Evolutionary conservation across 2,329 filamentous ascomycete species (phyloP).

Genomic region (Chaetomium olivaceum): DNA sequence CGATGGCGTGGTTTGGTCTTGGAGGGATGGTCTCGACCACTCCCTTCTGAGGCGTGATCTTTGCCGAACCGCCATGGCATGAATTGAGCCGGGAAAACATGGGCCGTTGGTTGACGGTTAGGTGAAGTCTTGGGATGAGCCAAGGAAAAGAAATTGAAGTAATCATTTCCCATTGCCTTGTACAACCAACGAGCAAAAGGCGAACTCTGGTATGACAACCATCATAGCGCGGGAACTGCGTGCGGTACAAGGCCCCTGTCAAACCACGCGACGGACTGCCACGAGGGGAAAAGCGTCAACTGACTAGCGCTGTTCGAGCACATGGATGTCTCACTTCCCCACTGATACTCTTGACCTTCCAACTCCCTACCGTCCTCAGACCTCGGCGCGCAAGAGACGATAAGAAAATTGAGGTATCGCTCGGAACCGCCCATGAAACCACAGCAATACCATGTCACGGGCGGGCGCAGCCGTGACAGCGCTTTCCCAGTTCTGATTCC

Average conservation of each 20-base stretch:
- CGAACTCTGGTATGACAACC: not conserved
- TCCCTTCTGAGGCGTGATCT: not conserved
- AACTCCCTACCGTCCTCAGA: no score
- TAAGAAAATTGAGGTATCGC: no score
- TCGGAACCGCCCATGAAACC: no score
- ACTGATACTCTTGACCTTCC: not conserved
- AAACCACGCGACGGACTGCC: not conserved
- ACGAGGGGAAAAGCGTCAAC: not conserved
- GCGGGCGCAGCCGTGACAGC: no score
- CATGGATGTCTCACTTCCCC: not conserved
- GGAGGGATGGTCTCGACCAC: not conserved
- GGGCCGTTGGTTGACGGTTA: not conserved
- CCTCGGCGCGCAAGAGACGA: no score
- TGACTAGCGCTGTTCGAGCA: not conserved
- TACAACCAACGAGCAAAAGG: not conserved
- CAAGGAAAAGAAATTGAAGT: not conserved
- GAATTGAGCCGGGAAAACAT: not conserved
- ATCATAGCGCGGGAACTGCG: not conserved
- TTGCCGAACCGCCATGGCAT: constrained; percentile 1
- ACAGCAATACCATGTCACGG: no score
- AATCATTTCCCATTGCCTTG: not conserved
- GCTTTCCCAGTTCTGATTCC: not conserved
- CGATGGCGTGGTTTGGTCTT: constrained; percentile 22
- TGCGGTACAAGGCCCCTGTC: not conserved
- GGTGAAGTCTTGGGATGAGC: not conserved